Conservation (phyloP, 305 asterid genomes). For the Fraxinus velutina region DNA sequence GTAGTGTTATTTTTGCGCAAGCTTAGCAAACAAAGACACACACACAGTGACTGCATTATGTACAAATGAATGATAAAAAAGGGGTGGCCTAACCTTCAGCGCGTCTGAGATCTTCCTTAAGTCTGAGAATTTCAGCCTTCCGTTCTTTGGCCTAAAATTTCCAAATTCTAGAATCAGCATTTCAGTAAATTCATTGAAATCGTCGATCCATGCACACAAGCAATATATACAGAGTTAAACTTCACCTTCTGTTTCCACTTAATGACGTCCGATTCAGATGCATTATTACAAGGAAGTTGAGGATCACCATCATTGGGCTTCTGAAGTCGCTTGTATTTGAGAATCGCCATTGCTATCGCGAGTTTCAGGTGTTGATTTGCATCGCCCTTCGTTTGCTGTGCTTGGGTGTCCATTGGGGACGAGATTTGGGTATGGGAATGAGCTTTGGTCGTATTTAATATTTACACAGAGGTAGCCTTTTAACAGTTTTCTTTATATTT, state of each 20-base stretch:
- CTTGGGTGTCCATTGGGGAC: constrained; percentile 23
- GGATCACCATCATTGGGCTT: constrained; percentile 24
- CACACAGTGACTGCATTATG: neutral
- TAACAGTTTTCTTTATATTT: neutral
- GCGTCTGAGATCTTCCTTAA: constrained; percentile 66
- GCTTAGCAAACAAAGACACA: neutral
- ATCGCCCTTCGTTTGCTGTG: constrained; percentile 21
- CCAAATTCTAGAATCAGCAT: neutral
- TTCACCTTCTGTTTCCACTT: constrained; percentile 73
- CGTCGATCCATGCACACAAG: neutral
- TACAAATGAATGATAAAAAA: neutral
- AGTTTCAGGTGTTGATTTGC: constrained; percentile 47
- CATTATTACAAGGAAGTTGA: constrained; percentile 21
- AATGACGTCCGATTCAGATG: constrained; percentile 41
- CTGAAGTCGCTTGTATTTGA: constrained; percentile 52
- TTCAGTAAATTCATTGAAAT: constrained; percentile 11
- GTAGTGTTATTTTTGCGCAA: neutral
- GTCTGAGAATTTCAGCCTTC: constrained; percentile 67
- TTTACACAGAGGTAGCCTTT: neutral
- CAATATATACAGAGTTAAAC: neutral
- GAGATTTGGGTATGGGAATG: neutral
- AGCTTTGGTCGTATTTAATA: neutral
- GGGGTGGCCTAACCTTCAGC: constrained; percentile 62
- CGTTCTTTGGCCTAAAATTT: constrained; percentile 70
- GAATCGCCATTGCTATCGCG: constrained; percentile 65